Evolutionary conservation across 495 filamentous ascomycete species (phyloP).

Genomic region (Hypoxylon cercidicola): DNA sequence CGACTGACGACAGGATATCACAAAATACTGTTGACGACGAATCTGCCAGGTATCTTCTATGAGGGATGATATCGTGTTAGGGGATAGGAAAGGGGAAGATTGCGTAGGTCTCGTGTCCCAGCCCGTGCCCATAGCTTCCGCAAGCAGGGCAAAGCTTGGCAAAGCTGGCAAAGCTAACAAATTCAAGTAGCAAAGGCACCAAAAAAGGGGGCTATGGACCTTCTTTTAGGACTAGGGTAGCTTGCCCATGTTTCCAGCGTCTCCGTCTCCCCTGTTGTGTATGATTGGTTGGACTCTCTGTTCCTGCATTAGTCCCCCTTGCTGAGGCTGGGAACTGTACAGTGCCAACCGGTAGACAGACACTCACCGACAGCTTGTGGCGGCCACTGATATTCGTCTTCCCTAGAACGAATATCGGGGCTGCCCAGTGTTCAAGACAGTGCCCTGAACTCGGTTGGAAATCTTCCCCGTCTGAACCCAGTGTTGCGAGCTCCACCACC

Average conservation of each 20-base stretch:
- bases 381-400: conserved; percentile 27
- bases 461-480: conserved; percentile 29
- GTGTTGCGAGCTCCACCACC: conserved; percentile 40
- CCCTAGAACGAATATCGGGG: conserved; percentile 35
- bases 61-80: conserved; percentile 9
- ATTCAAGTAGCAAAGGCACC: conserved; percentile 27
- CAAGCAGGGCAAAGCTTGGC: conserved; percentile 1
- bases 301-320: conserved; percentile 47
- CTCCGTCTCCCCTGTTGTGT: conserved; percentile 12
- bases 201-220: conserved; percentile 22
- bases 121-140: not conserved
- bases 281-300: conserved; percentile 32
- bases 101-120: conserved; percentile 9
- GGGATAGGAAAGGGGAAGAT: conserved; percentile 28
- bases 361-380: not conserved
- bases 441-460: conserved; percentile 32
- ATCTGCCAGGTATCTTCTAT: not conserved
- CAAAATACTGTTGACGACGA: not conserved
- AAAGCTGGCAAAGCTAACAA: not conserved
- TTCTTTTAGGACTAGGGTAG: conserved; percentile 23
- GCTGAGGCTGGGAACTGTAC: conserved; percentile 28
- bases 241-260: conserved; percentile 28
- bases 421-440: conserved; percentile 29
- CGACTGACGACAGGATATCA: not conserved
- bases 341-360: conserved; percentile 7